Evolutionary conservation across 352 stramenopile genomes (phyloP).

Genomic region (Phytophthora sansomeana): DNA sequence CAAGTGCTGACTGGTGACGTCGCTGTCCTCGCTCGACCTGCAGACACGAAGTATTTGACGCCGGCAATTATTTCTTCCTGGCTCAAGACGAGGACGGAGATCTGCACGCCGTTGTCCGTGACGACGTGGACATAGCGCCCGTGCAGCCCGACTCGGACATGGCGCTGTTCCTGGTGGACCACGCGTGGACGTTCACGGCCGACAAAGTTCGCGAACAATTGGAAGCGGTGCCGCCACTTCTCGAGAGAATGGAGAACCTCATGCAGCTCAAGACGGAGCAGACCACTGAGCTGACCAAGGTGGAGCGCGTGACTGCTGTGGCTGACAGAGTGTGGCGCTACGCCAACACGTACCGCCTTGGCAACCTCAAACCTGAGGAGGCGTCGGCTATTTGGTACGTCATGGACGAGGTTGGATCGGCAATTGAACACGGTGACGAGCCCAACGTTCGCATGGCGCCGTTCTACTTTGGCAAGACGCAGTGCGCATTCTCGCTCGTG

Average conservation of each 20-base stretch:
- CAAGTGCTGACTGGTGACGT: slow-evolving; percentile 16
- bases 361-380: slow-evolving; percentile 51
- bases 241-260: slow-evolving; percentile 58
- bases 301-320: slow-evolving; percentile 40
- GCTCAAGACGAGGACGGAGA: slow-evolving; percentile 56
- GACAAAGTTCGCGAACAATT: slow-evolving; percentile 50
- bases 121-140: slow-evolving; percentile 48
- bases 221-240: slow-evolving; percentile 36
- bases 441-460: slow-evolving; percentile 61
- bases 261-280: slow-evolving; percentile 47
- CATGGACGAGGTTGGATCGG: slow-evolving; percentile 67
- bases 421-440: slow-evolving; percentile 53
- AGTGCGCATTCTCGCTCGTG: slow-evolving; percentile 61
- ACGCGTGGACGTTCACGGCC: slow-evolving; percentile 65
- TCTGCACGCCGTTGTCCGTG: slow-evolving; percentile 52
- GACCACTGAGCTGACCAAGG: slow-evolving; percentile 17
- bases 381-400: slow-evolving; percentile 62
- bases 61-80: slow-evolving; percentile 57
- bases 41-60: slow-evolving; percentile 59
- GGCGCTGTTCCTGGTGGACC: slow-evolving; percentile 60
- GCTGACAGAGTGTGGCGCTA: slow-evolving; percentile 53
- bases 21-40: slow-evolving; percentile 7
- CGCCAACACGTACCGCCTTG: slow-evolving; percentile 60
- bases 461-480: slow-evolving; percentile 51
- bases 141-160: slow-evolving; percentile 49